phyloP scores from a whole-genome alignment of 306 rosid genomes.

The Rosa rugosa region DNA sequence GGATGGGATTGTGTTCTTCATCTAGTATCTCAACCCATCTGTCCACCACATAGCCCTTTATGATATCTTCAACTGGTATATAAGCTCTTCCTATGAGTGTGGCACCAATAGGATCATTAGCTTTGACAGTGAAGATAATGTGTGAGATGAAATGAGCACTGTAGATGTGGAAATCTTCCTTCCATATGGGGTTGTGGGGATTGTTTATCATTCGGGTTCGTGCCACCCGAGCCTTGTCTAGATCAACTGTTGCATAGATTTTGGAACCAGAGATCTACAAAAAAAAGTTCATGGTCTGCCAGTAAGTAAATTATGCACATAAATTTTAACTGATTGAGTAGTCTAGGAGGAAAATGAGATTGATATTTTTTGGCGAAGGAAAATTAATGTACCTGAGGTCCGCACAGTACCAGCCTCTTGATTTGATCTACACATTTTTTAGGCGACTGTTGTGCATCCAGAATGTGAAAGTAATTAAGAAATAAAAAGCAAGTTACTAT shows the following conservation, averaged over 20 bases:
- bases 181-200: conserved; percentile 53
- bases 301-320: background rate
- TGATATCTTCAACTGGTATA: conserved; percentile 45
- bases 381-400: conserved; percentile 57
- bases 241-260: conserved; percentile 80
- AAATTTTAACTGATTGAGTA: background rate
- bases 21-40: conserved; percentile 58
- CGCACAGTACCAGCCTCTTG: conserved; percentile 56
- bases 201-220: conserved; percentile 48
- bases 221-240: conserved; percentile 65
- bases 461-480: background rate
- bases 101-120: conserved; percentile 62
- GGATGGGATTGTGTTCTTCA: conserved; percentile 49
- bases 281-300: conserved; percentile 5
- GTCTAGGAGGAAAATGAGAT: conserved; percentile 1
- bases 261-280: conserved; percentile 61
- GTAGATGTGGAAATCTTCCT: conserved; percentile 51
- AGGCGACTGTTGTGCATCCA: conserved; percentile 33
- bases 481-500: background rate
- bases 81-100: conserved; percentile 79
- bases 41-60: conserved; percentile 24
- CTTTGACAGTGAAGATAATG: conserved; percentile 69
- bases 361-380: background rate
- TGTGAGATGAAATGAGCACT: conserved; percentile 66
- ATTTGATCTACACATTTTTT: conserved; percentile 51